A percentile compares a stretch with the other conserved stretches of the same genome.
phyloP scores from a whole-genome alignment of 1,284 basidiomycete genomes.

The Fomitopsis palustris region DNA sequence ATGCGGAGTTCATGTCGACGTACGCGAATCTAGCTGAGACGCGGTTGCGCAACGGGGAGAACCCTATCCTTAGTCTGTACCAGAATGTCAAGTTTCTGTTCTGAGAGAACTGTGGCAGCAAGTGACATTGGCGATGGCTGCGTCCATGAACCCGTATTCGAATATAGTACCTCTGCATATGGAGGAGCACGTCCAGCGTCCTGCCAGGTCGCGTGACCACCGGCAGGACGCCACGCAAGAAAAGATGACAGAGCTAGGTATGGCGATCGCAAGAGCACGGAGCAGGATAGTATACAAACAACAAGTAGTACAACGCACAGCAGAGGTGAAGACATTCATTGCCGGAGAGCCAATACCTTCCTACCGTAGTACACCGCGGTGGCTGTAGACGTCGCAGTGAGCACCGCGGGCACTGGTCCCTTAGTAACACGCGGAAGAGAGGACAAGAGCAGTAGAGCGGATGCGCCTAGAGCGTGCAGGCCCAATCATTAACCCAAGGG shows the following conservation, averaged over 20 bases:
- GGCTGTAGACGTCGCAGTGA: slow-evolving; percentile 60
- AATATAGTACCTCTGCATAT: no score
- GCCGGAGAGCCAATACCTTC: slow-evolving; percentile 40
- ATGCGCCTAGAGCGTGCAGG: slow-evolving; percentile 52
- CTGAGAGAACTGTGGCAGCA: slow-evolving; percentile 29
- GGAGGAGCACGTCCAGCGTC: no score
- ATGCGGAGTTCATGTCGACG: slow-evolving; percentile 80
- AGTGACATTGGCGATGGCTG: background rate
- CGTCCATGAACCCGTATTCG: no score
- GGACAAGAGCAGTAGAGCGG: slow-evolving; percentile 73
- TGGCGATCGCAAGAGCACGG: background rate
- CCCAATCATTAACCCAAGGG: background rate
- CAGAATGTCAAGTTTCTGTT: slow-evolving; percentile 88
- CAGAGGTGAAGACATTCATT: slow-evolving; percentile 3
- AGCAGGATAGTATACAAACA: background rate
- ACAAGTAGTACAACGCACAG: background rate
- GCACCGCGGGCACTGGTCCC: slow-evolving; percentile 71
- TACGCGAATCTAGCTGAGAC: slow-evolving; percentile 76
- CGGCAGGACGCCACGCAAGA: background rate
- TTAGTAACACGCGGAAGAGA: slow-evolving; percentile 73
- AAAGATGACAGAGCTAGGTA: no score
- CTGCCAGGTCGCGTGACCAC: no score
- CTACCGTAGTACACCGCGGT: slow-evolving; percentile 73
- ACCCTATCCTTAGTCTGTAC: slow-evolving; percentile 85
- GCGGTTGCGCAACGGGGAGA: slow-evolving; percentile 72